Evolutionary conservation across 2,329 filamentous ascomycete genomes (phyloP).

Genomic region (Diaporthe eres): DNA sequence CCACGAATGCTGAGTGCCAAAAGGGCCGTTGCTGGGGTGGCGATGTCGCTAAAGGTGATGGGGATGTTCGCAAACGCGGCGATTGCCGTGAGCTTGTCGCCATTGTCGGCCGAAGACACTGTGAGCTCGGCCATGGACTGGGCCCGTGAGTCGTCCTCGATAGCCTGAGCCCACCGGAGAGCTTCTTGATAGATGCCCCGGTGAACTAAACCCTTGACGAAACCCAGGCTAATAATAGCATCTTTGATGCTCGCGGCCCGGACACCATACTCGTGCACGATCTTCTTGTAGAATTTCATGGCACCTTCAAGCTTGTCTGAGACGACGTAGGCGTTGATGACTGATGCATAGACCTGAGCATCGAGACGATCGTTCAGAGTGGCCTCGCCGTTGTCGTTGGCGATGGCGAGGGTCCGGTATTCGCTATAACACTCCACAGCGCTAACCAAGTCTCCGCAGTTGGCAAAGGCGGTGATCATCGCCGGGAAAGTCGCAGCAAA

Average conservation of each 20-base stretch:
- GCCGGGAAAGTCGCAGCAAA: conserved; percentile 87
- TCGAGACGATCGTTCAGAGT: conserved; percentile 81
- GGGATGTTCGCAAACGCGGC: conserved; percentile 75
- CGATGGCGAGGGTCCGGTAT: conserved; percentile 90
- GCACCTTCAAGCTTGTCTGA: conserved; percentile 86
- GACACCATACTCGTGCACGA: conserved; percentile 74
- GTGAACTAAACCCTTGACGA: conserved; percentile 83
- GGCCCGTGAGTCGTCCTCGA: conserved; percentile 71
- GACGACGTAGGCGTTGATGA: conserved; percentile 89
- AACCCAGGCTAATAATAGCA: conserved; percentile 78
- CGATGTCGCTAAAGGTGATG: conserved; percentile 62
- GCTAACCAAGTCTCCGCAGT: conserved; percentile 83
- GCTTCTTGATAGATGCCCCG: conserved; percentile 80
- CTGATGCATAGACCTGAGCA: conserved; percentile 87
- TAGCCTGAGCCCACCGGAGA: conserved; percentile 77
- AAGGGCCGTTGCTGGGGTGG: conserved; percentile 80
- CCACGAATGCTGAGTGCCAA: conserved; percentile 88
- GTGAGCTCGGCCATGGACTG: conserved; percentile 81
- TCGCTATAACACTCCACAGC: conserved; percentile 97
- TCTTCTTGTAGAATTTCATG: conserved; percentile 86
- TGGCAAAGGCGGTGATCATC: conserved; percentile 96
- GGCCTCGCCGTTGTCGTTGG: conserved; percentile 81
- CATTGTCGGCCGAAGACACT: conserved; percentile 83
- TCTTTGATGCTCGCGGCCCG: conserved; percentile 77
- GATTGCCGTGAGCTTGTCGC: conserved; percentile 77